Conservation (phyloP, 352 stramenopile species). For the Thalassiosira mediterranea region DNA sequence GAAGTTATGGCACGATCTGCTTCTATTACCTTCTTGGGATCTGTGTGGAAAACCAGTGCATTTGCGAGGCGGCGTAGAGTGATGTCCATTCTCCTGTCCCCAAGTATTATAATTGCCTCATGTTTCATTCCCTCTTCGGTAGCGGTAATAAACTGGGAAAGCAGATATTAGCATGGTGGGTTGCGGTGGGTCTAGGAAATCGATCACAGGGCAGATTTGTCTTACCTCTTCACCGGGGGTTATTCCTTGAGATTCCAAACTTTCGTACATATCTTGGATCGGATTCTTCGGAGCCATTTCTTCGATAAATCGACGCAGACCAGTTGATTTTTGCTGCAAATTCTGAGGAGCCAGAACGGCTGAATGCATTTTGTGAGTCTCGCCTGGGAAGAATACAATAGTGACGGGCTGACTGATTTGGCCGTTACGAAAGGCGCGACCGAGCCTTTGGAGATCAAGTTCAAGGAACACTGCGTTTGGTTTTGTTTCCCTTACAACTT, state of each 20-base stretch:
- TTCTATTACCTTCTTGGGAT: constrained; percentile 36
- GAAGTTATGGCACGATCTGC: constrained; percentile 33
- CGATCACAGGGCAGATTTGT: no score
- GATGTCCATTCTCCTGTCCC: constrained; percentile 35
- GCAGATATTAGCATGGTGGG: no score
- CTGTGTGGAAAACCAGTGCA: constrained; percentile 35
- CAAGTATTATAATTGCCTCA: constrained; percentile 37
- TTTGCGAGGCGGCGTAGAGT: constrained; percentile 32
- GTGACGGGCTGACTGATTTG: constrained; percentile 20
- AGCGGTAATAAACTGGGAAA: constrained; percentile 40
- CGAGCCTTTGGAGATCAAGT: constrained; percentile 33
- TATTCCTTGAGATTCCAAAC: constrained; percentile 38
- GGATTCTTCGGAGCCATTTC: constrained; percentile 33
- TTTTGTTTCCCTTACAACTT: constrained; percentile 38
- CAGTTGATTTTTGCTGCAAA: constrained; percentile 11
- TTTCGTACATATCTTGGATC: constrained; percentile 45
- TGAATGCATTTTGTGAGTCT: constrained; percentile 27
- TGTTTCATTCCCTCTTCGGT: constrained; percentile 34
- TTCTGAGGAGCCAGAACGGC: constrained; percentile 27
- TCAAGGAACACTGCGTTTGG: constrained; percentile 42
- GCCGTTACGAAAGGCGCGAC: constrained; percentile 37
- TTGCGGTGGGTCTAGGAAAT: no score
- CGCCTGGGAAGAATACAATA: constrained; percentile 37
- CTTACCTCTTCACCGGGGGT: constrained; percentile 47
- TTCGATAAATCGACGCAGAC: constrained; percentile 20